phyloP scores from a whole-genome alignment of 208 protist genomes.

The Leishmania martiniquensis region DNA sequence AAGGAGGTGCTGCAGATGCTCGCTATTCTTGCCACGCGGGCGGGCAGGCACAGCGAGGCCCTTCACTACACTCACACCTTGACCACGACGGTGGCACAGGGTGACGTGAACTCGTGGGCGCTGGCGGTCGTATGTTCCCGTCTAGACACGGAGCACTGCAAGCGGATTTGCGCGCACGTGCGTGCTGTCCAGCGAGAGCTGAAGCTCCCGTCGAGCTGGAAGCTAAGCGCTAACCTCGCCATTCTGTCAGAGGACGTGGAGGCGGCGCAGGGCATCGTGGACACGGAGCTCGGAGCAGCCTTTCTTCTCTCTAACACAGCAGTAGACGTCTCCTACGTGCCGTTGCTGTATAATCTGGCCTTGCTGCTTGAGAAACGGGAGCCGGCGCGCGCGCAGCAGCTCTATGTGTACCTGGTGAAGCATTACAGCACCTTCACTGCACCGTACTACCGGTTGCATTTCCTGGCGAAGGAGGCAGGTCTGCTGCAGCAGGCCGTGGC shows the following conservation, averaged over 20 bases:
- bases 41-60: conserved; percentile 65
- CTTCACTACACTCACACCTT: conserved; percentile 67
- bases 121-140: conserved; percentile 73
- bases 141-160: conserved; percentile 56
- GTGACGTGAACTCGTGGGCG: conserved; percentile 68
- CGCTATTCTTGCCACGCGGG: conserved; percentile 52
- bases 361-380: conserved; percentile 65
- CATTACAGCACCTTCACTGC: conserved; percentile 63
- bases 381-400: conserved; percentile 42
- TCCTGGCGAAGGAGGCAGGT: conserved; percentile 59
- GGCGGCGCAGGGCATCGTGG: conserved; percentile 72
- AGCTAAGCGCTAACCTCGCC: conserved; percentile 74
- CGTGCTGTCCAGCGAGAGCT: conserved; percentile 53
- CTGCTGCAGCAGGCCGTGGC: conserved; percentile 66
- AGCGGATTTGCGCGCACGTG: conserved; percentile 42
- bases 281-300: conserved; percentile 70
- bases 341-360: conserved; percentile 83
- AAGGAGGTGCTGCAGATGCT: conserved; percentile 85
- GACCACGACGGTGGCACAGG: conserved; percentile 61
- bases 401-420: conserved; percentile 87
- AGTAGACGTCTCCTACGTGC: conserved; percentile 57
- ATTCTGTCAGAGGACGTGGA: conserved; percentile 51
- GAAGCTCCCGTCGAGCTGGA: conserved; percentile 40
- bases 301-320: conserved; percentile 36
- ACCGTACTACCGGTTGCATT: conserved; percentile 78